phyloP scores from a whole-genome alignment of 176 grass and related monocot species.

The Oryza australiensis region DNA sequence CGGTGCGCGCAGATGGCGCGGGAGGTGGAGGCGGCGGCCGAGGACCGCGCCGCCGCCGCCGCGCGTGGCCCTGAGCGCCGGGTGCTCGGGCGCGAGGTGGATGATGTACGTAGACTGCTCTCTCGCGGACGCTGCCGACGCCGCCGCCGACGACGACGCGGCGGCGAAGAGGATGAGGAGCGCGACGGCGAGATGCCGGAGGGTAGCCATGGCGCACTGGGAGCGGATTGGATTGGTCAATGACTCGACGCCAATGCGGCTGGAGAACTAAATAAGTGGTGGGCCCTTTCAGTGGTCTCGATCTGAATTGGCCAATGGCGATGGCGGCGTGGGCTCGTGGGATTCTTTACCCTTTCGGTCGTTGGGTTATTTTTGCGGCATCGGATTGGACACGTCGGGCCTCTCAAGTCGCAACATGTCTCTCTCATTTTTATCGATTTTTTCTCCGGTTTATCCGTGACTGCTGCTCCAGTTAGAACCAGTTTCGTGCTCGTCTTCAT shows the following conservation, averaged over 20 bases:
- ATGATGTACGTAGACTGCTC: slow-evolving; percentile 51
- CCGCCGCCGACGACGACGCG: too few species aligned
- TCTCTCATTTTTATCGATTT: neutral
- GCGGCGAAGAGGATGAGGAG: neutral
- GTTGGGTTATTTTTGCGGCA: neutral
- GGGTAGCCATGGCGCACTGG: slow-evolving; percentile 29
- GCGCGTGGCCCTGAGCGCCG: slow-evolving; percentile 8
- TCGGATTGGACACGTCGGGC: neutral
- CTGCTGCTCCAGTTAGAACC: neutral
- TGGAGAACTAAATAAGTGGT: neutral
- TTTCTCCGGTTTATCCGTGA: neutral
- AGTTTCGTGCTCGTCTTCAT: neutral
- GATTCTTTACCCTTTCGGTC: neutral
- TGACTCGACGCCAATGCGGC: neutral
- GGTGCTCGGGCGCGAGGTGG: slow-evolving; percentile 34
- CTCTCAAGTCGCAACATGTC: neutral
- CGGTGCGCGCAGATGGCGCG: slow-evolving; percentile 35
- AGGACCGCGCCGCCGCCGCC: slow-evolving; percentile 14
- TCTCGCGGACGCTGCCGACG: too few species aligned
- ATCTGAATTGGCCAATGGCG: slow-evolving; percentile 24
- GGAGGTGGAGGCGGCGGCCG: slow-evolving; percentile 34
- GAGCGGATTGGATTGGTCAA: slow-evolving; percentile 25
- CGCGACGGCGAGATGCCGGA: neutral
- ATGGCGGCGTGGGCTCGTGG: neutral
- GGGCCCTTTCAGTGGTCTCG: neutral